phyloP scores from a whole-genome alignment of 2,329 filamentous ascomycete species.

The Chalara sp. region DNA sequence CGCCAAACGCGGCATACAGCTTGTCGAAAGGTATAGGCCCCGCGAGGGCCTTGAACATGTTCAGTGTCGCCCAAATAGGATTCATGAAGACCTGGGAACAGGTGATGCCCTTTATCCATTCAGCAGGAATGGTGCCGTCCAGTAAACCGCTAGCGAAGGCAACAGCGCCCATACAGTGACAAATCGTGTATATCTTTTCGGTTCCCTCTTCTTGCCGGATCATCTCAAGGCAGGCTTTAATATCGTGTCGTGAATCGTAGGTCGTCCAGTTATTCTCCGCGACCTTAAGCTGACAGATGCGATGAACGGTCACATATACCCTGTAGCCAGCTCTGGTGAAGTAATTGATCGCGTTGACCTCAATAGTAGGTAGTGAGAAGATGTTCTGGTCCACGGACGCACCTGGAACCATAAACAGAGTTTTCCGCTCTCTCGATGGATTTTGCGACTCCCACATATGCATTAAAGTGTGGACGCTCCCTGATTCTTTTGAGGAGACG shows the following conservation, averaged over 20 bases:
- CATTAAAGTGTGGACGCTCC: constrained; percentile 41
- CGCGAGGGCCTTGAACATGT: constrained; percentile 47
- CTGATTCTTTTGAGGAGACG: constrained; percentile 36
- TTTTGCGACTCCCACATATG: constrained; percentile 49
- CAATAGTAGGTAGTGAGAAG: constrained; percentile 54
- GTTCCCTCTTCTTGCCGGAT: constrained; percentile 36
- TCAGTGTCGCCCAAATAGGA: constrained; percentile 48
- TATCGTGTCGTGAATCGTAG: constrained; percentile 52
- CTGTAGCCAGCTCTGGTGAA: constrained; percentile 54
- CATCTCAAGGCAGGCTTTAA: constrained; percentile 46
- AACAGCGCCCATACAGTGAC: constrained; percentile 59
- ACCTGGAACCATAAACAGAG: constrained; percentile 55
- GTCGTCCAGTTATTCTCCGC: constrained; percentile 50
- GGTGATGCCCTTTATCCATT: constrained; percentile 51
- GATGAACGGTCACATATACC: constrained; percentile 50
- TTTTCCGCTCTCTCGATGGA: constrained; percentile 32
- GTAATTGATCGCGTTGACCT: constrained; percentile 57
- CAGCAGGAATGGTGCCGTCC: constrained; percentile 50
- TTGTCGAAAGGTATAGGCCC: constrained; percentile 41
- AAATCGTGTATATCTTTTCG: constrained; percentile 47
- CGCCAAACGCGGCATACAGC: constrained; percentile 40
- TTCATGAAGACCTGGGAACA: constrained; percentile 59
- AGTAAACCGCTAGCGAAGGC: constrained; percentile 52
- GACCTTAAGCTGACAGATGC: constrained; percentile 46
- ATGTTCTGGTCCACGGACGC: constrained; percentile 58